Conservation (phyloP, 768 basidiomycete genomes). For the Auriscalpium vulgare region DNA sequence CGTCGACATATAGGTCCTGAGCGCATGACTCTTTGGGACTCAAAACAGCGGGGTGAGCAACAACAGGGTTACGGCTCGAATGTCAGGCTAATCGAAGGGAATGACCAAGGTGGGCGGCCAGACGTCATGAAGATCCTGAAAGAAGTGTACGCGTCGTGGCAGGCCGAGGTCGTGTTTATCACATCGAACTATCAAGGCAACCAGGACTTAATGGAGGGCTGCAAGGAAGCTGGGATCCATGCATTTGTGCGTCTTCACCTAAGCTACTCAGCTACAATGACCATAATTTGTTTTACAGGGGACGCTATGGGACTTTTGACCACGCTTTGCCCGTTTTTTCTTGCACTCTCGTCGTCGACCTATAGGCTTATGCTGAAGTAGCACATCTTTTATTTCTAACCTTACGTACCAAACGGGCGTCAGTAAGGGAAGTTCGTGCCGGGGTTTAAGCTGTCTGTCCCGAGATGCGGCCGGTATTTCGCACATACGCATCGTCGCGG, state of each 20-base stretch:
- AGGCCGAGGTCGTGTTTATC: constrained; percentile 77
- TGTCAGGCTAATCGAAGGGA: background rate
- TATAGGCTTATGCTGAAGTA: too few relatives aligned
- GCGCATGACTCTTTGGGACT: constrained; percentile 71
- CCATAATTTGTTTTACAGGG: constrained; percentile 23
- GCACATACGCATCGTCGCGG: background rate
- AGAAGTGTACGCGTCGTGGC: constrained; percentile 60
- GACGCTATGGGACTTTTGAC: constrained; percentile 64
- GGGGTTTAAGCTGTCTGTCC: background rate
- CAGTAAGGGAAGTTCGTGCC: too few relatives aligned
- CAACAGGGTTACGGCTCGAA: background rate
- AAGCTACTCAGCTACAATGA: background rate
- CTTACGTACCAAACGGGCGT: too few relatives aligned
- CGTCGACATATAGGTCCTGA: constrained; percentile 65
- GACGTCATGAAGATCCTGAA: constrained; percentile 71
- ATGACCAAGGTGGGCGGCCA: constrained; percentile 49
- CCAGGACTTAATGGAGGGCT: constrained; percentile 72
- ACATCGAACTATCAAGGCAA: constrained; percentile 80
- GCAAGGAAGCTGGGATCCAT: constrained; percentile 60
- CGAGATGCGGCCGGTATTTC: background rate
- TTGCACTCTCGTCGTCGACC: too few relatives aligned
- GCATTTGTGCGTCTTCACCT: constrained; percentile 22
- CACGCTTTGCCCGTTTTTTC: constrained; percentile 6
- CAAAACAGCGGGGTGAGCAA: constrained; percentile 40
- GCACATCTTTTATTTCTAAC: too few relatives aligned